Percentiles rank a stretch among this genome's conserved stretches.
Conservation (phyloP, 176 grass and related monocot genomes). For the Guadua angustifolia region DNA sequence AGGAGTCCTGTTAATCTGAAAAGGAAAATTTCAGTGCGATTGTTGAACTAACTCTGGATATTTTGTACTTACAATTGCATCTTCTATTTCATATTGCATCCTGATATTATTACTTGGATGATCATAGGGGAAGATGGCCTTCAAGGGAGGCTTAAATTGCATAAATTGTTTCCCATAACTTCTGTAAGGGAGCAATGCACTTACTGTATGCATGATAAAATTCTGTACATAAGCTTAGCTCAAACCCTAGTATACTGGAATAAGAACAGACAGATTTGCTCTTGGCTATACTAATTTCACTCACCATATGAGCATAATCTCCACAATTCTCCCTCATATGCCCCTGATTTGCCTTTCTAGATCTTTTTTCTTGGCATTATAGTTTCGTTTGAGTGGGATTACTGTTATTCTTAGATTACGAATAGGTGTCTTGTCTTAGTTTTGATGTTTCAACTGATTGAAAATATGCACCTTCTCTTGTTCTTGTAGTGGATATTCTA, state of each 20-base stretch:
- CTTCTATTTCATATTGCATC: not conserved
- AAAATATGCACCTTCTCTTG: not conserved
- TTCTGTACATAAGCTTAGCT: not conserved
- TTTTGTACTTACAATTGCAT: not conserved
- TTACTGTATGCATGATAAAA: not conserved
- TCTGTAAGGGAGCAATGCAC: not conserved
- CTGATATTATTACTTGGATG: not conserved
- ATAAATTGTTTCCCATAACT: constrained; percentile 1
- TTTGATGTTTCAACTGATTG: not conserved
- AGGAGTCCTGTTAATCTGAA: not conserved
- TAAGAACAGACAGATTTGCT: not conserved
- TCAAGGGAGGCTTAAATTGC: not conserved
- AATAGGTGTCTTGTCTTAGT: not conserved
- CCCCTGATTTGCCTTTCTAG: not conserved
- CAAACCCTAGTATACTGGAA: constrained; percentile 10
- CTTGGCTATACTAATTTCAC: not conserved
- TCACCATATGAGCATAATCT: not conserved
- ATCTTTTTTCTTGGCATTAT: not conserved
- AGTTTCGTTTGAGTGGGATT: not conserved
- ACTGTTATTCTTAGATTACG: not conserved
- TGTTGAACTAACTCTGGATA: constrained; percentile 10
- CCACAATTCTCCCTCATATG: not conserved
- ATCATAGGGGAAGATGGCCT: not conserved
- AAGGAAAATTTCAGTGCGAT: not conserved
- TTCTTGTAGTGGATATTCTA: not conserved